Evolutionary conservation across 108 stramenopile genomes (phyloP), one percentile per base, ranked within the genome.

Genomic region (Mayamaea pseudoterrestris): DNA sequence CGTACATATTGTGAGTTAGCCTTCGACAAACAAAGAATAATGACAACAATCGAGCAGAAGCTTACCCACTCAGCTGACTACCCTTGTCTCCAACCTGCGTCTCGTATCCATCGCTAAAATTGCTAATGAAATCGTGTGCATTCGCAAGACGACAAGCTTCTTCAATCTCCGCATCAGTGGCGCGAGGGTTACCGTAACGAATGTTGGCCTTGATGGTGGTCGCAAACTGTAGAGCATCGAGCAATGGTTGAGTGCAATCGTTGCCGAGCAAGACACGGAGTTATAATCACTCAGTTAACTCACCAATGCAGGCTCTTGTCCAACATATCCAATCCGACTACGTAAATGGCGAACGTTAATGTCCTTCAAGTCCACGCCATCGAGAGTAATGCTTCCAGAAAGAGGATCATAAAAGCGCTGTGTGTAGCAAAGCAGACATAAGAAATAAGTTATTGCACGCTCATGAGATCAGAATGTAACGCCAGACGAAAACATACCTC

Each of bases 321-420:
- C 66, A 1, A 99, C 98, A 21, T 89, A 74, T 5, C 95, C 98
- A 34, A 97, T 79, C 27, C 78, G 41, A 13, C 42, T 42, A 3
- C 98, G 67, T 8, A 97, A 65, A 39, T 75, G 62, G 17, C 43
- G 42, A n/a, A 93, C 78, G 52, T 96, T 90, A 44, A 94, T 31
- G 30, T 79, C 71, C 26, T 65, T 62, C 24, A 97, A 41, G 56
- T 97, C 69, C n/a, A 53, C 55, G 21, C 93, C 98, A 47, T 99
- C 94, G 11, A 99, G 37, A 16, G 39, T 41, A 14, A 99, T 63
- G 0, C 23, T 37, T 1, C 97, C 97, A 3, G 35, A 49, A 8
- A 51, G 35, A 0, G 82, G 80, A 55, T 96, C 93, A 58, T 98
- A 98, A 58, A 96, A 95, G 25, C 98, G 76, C 44, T n/a, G n/a